Evolutionary conservation across 176 grass and related monocot genomes (phyloP), one percentile per base, ranked within the genome.

Genomic region (Musa troglodytarum): DNA sequence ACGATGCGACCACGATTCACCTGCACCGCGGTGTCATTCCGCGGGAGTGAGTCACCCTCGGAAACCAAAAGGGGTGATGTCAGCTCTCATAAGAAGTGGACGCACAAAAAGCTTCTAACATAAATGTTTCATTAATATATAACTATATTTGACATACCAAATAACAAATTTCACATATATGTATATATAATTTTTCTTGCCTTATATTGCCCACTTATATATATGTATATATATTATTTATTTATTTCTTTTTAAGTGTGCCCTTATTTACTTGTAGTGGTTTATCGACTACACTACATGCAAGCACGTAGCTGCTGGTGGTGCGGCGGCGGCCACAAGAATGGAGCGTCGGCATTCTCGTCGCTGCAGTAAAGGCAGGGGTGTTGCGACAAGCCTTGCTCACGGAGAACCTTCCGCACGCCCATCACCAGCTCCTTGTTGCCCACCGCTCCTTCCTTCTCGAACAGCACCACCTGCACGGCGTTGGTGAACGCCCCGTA

Each of bases 331-430:
- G 22, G 50, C 67, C 82, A 70, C 24, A 96, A 85, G 81, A 92
- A 90, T 0, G 79, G 81, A 3, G 53, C 77, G 20, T 80, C 83
- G 0, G 93, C 89, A 19, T 92, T 90, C 29, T 3, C 66, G 64
- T 96, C 85, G 58, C 77, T 87, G 77, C 89, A 92, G 81, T 92
- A 96, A 29, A 96, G 74, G 74, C 93, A 96, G 0, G 87, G 89
- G 54, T 96, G 89, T 74, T 92, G 89, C 70, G 76, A 62, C 57
- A 88, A 88, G 0, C 79, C 83, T 53, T 81, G 65, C 11, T 80
- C 24, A 3, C 24, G 1, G 8, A 92, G 79, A 65, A 86, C 54
- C 43, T 52, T 49, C 80, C 87, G 85, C 10, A 87, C 79, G 69
- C 50, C 43, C 49, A 9, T 64, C 74, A 96, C 87, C 70, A 92